Percentiles rank a stretch among this genome's conserved stretches.
phyloP scores from a whole-genome alignment of 306 rosid genomes.

The Clitoria ternatea region DNA sequence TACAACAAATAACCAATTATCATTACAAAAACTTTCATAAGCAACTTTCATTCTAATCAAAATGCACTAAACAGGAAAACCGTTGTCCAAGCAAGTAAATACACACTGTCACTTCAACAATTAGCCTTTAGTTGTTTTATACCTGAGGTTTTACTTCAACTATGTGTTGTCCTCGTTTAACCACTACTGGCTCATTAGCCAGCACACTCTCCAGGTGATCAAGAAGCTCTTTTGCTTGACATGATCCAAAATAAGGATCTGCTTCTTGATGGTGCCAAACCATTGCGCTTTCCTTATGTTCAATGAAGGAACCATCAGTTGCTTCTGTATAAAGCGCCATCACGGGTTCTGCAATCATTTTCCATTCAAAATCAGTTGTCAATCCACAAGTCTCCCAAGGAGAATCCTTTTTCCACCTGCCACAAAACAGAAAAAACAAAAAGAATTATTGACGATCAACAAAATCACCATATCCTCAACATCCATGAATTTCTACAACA shows the following conservation, averaged over 20 bases:
- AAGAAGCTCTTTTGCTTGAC: slow-evolving; percentile 75
- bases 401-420: slow-evolving; percentile 54
- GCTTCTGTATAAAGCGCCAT: slow-evolving; percentile 77
- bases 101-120: not conserved
- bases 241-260: slow-evolving; percentile 57
- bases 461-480: not conserved
- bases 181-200: slow-evolving; percentile 70
- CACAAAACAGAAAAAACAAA: not conserved
- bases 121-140: not conserved
- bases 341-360: slow-evolving; percentile 50
- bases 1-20: not conserved
- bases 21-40: not conserved
- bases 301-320: slow-evolving; percentile 79
- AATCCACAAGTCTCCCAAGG: slow-evolving; percentile 51
- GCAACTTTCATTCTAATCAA: not conserved
- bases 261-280: slow-evolving; percentile 79
- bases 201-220: slow-evolving; percentile 74
- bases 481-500: not conserved
- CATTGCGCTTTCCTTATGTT: slow-evolving; percentile 65
- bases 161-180: slow-evolving; percentile 64
- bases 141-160: slow-evolving; percentile 88
- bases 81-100: not conserved
- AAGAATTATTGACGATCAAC: not conserved
- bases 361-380: slow-evolving; percentile 55
- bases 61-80: not conserved